Base-by-base conservation (phyloP, 2,329 filamentous ascomycete genomes). In the Hypoxylon sp. region DNA sequence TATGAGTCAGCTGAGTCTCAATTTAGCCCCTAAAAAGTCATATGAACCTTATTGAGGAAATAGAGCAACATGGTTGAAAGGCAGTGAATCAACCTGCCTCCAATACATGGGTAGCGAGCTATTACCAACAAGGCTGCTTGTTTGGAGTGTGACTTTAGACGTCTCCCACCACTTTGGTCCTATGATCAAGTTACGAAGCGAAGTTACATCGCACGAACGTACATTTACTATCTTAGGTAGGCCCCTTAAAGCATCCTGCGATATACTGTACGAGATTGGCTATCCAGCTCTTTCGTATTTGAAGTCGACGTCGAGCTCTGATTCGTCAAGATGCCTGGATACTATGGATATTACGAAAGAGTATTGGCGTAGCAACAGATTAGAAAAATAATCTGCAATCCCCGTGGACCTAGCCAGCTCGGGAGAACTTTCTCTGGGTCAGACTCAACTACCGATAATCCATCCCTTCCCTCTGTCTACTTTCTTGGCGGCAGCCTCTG, bases 271-370 rank as follows among this genome's bases (percentile, higher is more conserved):
- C 13, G 14, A 36, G 34, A 36, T 36, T n/a, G 13, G 34, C 11
- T 36, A 28, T 41, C n/a, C 50, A 23, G 11, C 17, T 17, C 30
- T 32, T 52, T 11, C 3, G 5, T 36, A 14, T n/a, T 51, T 17
- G 11, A 52, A 11, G 21, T 1, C 23, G 25, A n/a, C 5, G 10
- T n/a, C 14, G n/a, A 34, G 23, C 5, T 28, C 25, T 17, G 14
- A 56, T 56, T 56, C 17, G 52, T 6, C 17, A 25, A 46, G 25
- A 21, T n/a, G 11, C 9, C 17, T 56, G n/a, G 4, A 34, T 55
- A 30, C 34, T 11, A 13, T 28, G 1, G 6, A 30, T 30, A 25
- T 45, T 25, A 13, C 17, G 28, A 36, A 43, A 48, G 5, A 5
- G 11, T 34, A 57, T 23, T 17, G n/a, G 21, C 43, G 52, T n/a